Conservation (phyloP, 139 green algal genomes). For the Gonium pectorale region DNA sequence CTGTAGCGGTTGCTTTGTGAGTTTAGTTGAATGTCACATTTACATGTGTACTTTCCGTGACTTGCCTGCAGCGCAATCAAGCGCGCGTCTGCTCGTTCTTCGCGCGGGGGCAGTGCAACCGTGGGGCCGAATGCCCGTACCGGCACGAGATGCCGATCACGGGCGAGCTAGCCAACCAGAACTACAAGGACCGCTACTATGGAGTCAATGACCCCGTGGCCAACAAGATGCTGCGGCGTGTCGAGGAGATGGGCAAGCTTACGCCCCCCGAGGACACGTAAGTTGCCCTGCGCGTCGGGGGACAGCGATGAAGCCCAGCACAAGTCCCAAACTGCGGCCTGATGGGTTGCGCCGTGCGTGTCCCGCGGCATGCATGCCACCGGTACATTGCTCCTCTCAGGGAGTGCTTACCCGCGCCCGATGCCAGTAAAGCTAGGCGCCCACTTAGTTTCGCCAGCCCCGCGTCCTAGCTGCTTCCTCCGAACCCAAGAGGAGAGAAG, state of each 20-base stretch:
- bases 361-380: too few species aligned
- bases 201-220: conserved; percentile 98
- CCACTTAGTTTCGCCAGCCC: too few species aligned
- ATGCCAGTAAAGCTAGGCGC: too few species aligned
- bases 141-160: conserved; percentile 87
- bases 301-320: too few species aligned
- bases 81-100: conserved; percentile 97
- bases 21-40: too few species aligned
- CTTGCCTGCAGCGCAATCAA: conserved; percentile 85
- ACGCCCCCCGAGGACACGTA: conserved; percentile 89
- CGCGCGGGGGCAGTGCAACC: conserved; percentile 91
- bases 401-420: too few species aligned
- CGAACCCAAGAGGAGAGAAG: neutral
- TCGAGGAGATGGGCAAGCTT: conserved; percentile 79
- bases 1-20: too few species aligned
- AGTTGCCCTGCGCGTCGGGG: too few species aligned
- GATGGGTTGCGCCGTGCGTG: too few species aligned
- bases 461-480: too few species aligned
- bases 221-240: conserved; percentile 88
- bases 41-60: neutral
- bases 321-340: too few species aligned
- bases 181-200: conserved; percentile 98
- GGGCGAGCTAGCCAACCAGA: conserved; percentile 89
- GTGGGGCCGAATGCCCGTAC: conserved; percentile 97
- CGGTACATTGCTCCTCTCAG: too few species aligned